Base-by-base conservation (phyloP, 257 asterid species). In the Solanum sejunctum region DNA sequence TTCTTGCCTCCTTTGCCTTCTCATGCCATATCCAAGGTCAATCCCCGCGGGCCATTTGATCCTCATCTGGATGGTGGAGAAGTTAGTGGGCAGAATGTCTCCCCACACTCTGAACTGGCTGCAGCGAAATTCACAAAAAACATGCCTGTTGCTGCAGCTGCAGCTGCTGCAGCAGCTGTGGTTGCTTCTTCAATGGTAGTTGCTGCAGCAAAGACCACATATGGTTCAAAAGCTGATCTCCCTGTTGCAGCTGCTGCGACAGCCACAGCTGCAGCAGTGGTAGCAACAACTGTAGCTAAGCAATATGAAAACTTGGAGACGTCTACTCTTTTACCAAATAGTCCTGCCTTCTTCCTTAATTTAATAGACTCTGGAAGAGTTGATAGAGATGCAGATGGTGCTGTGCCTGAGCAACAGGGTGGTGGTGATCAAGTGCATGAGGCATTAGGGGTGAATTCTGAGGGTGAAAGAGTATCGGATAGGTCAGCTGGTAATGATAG, bases 161-260 rank as follows among this genome's bases (percentile, higher is more conserved):
- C 97, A 0, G 98, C 93, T 0, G 98, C 97, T 0, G 98, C 99
- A 2, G 99, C 99, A 1, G 99, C 97, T 57, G 98, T 92, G 64
- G 98, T 94, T 75, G 98, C 98, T 45, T 93, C 99, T 55, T 94
- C 99, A 82, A 93, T 96, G 98, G 97, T 96, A 12, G 99, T 93
- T 41, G 94, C 94, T 7, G 97, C 91, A 73, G 90, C 96, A 86
- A 96, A 93, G 86, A 90, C 92, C 26, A 89, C 82, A 26, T 78
- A 26, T 78, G 82, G 90, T 84, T 84, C 93, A 26, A 92, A 87
- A 36, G 92, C 92, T 85, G 93, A 94, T 86, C 94, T 96, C 88
- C 99, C 99, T 28, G 94, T 93, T 60, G 94, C 96, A 43, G 97
- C 99, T 81, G 98, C 98, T 71, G 98, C 95, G 60, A 92, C 94